These are phyloP conservation scores for Erysimum pusillum DNA, from an alignment of 441 rosid species.

Conservation along the genomic window DNA sequence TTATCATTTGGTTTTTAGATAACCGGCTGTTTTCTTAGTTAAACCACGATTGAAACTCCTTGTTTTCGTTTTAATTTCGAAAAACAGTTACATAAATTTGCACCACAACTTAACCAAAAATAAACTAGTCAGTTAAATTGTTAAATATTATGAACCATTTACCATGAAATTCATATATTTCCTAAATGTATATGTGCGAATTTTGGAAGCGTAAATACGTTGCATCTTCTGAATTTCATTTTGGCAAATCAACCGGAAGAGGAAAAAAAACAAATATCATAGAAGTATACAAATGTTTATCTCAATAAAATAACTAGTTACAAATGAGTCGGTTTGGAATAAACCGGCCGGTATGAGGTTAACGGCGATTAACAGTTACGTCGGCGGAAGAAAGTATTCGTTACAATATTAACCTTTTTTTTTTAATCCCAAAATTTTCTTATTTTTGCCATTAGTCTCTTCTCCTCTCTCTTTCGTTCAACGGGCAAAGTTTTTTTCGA, in stretches of 20 bases:
- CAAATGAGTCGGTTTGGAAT: constrained; percentile 1
- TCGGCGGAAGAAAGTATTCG: constrained; percentile 69
- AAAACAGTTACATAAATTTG: background rate
- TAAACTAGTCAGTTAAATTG: background rate
- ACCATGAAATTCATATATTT: background rate
- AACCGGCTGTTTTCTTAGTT: background rate
- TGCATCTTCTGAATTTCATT: background rate
- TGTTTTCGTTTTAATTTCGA: background rate
- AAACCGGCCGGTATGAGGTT: constrained; percentile 9
- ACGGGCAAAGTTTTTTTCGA: constrained; percentile 86
- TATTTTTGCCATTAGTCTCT: constrained; percentile 14
- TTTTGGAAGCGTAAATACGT: background rate
- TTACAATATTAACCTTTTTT: constrained; percentile 49
- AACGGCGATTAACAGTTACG: constrained; percentile 48
- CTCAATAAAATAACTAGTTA: background rate
- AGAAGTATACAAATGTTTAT: background rate
- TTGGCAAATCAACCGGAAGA: background rate
- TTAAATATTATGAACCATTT: background rate
- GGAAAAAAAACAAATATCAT: background rate
- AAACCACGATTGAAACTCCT: background rate
- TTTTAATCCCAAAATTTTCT: background rate
- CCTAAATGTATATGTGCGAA: background rate
- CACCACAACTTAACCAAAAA: background rate
- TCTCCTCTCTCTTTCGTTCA: constrained; percentile 57
- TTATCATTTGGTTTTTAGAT: background rate